phyloP scores from a whole-genome alignment of 176 grass and related monocot genomes.

The sorghum (Sorghum bicolor) region DNA sequence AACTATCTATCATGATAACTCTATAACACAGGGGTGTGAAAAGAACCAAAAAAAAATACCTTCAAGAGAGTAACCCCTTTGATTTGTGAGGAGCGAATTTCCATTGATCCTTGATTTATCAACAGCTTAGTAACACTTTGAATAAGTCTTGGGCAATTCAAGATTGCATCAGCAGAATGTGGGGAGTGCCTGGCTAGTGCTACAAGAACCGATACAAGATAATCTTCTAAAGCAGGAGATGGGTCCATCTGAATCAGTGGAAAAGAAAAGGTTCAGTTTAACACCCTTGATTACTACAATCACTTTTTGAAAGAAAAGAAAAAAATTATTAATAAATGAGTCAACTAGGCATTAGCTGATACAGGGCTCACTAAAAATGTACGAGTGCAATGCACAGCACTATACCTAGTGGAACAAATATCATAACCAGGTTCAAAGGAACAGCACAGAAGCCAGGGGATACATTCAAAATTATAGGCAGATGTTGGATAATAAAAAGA shows the following conservation, averaged over 20 bases:
- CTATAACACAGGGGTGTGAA: background rate
- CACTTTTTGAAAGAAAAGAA: slow-evolving; percentile 6
- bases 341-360: background rate
- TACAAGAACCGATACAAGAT: slow-evolving; percentile 78
- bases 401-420: background rate
- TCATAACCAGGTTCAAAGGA: background rate
- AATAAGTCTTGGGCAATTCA: slow-evolving; percentile 72
- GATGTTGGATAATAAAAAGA: background rate
- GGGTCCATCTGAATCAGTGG: slow-evolving; percentile 75
- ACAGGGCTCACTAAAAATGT: background rate
- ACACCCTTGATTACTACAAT: slow-evolving; percentile 6
- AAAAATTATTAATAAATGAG: background rate
- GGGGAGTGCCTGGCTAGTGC: slow-evolving; percentile 88
- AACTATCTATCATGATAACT: slow-evolving; percentile 17
- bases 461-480: background rate
- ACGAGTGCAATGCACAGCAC: background rate
- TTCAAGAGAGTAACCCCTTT: slow-evolving; percentile 77
- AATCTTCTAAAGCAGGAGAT: slow-evolving; percentile 65
- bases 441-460: background rate
- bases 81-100: slow-evolving; percentile 55
- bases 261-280: slow-evolving; percentile 31
- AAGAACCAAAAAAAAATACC: slow-evolving; percentile 44
- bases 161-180: slow-evolving; percentile 77
- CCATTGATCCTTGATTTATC: slow-evolving; percentile 47
- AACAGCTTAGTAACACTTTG: slow-evolving; percentile 68